phyloP scores from a whole-genome alignment of 345 rosid species.

The Moringa oleifera region DNA sequence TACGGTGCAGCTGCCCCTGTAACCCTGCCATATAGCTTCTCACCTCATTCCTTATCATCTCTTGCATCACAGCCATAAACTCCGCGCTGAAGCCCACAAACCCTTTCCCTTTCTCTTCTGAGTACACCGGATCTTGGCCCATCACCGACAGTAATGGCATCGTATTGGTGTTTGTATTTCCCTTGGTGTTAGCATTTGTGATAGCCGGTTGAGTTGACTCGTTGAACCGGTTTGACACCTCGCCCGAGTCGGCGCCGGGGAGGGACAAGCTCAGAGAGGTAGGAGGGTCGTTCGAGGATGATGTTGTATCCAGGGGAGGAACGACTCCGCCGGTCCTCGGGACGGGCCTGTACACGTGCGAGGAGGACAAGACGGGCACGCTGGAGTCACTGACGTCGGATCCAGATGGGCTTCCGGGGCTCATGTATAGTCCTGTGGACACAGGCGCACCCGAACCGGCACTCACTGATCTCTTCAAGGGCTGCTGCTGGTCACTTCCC shows the following conservation, averaged over 20 bases:
- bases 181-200: neutral
- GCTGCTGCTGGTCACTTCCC: constrained; percentile 31
- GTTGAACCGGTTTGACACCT: constrained; percentile 29
- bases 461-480: constrained; percentile 72
- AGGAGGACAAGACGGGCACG: constrained; percentile 36
- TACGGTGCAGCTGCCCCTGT: constrained; percentile 36
- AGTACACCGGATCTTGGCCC: constrained; percentile 16
- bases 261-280: constrained; percentile 67
- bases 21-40: constrained; percentile 67
- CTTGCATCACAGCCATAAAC: constrained; percentile 82
- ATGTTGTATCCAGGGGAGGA: constrained; percentile 28
- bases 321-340: constrained; percentile 46
- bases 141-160: neutral
- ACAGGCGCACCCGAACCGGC: constrained; percentile 46
- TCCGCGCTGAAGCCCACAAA: constrained; percentile 54
- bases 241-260: constrained; percentile 49
- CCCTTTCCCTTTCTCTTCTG: constrained; percentile 27
- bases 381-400: constrained; percentile 76
- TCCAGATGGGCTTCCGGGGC: constrained; percentile 70
- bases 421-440: constrained; percentile 53
- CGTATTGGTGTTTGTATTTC: neutral
- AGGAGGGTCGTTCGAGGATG: constrained; percentile 51
- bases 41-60: constrained; percentile 85
- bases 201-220: constrained; percentile 25
- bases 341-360: constrained; percentile 41